phyloP scores from a whole-genome alignment of 1,284 basidiomycete species.

The Prillingera fragicola region DNA sequence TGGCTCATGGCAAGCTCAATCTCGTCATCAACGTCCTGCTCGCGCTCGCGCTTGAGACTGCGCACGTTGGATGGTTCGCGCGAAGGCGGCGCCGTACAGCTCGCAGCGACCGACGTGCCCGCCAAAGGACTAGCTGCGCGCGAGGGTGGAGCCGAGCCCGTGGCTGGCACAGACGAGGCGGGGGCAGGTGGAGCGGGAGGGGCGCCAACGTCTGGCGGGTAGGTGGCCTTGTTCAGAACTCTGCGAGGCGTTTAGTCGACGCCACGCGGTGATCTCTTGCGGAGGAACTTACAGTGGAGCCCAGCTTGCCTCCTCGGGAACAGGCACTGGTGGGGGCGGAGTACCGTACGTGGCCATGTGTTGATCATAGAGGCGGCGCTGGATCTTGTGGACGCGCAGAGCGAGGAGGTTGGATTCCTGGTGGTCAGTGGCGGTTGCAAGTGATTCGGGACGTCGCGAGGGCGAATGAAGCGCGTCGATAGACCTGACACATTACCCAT shows the following conservation, averaged over 20 bases:
- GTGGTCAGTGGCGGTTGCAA: neutral
- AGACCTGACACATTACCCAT: neutral
- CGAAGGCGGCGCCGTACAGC: neutral
- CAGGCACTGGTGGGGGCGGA: conserved; percentile 9
- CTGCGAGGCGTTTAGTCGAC: too few species aligned
- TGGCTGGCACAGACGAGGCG: too few species aligned
- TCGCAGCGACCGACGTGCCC: neutral
- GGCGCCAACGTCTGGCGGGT: neutral
- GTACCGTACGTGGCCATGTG: conserved; percentile 8
- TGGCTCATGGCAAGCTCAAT: conserved; percentile 1
- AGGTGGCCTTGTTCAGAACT: neutral
- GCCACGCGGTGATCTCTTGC: too few species aligned
- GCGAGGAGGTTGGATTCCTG: conserved; percentile 25
- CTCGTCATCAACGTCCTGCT: too few species aligned
- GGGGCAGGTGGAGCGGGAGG: neutral
- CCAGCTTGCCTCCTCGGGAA: conserved; percentile 17
- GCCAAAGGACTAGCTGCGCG: too few species aligned
- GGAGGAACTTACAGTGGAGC: conserved; percentile 13
- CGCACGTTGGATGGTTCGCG: too few species aligned
- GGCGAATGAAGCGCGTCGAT: neutral
- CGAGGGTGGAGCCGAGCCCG: too few species aligned
- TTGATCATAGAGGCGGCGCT: conserved; percentile 19
- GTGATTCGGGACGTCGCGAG: neutral
- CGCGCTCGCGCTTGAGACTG: too few species aligned
- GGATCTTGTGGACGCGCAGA: conserved; percentile 16